Conservation (phyloP, 768 basidiomycete genomes). For the Suillus occidentalis region DNA sequence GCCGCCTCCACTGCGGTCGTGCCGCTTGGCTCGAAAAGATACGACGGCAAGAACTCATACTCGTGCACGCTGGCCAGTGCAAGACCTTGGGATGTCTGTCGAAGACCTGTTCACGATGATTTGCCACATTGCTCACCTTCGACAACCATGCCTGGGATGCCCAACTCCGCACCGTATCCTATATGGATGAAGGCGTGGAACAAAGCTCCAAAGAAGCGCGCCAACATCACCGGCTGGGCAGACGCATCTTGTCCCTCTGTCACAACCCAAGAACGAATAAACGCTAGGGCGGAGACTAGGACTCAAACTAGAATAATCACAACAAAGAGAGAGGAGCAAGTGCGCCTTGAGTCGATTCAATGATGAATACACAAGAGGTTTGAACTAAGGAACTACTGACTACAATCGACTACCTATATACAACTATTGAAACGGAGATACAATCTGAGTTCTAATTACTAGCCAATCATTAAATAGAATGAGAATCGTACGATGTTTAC, state of each 20-base stretch:
- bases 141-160: slow-evolving; percentile 55
- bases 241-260: slow-evolving; percentile 13
- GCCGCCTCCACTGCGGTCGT: slow-evolving; percentile 6
- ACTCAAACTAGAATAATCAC: too few relatives aligned
- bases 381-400: too few relatives aligned
- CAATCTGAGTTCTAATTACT: too few relatives aligned
- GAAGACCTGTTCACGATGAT: not conserved
- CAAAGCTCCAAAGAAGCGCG: slow-evolving; percentile 46
- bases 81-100: slow-evolving; percentile 19
- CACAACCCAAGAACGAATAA: too few relatives aligned
- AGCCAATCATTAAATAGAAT: too few relatives aligned
- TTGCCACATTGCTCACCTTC: slow-evolving; percentile 45
- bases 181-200: slow-evolving; percentile 64
- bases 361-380: too few relatives aligned
- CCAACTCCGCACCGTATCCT: slow-evolving; percentile 65
- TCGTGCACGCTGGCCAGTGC: slow-evolving; percentile 27
- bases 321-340: too few relatives aligned
- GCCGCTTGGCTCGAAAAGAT: slow-evolving; percentile 11
- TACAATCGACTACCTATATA: too few relatives aligned
- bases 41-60: slow-evolving; percentile 30
- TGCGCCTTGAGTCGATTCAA: too few relatives aligned
- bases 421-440: too few relatives aligned
- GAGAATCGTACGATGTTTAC: too few relatives aligned
- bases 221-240: slow-evolving; percentile 51
- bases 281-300: too few relatives aligned